These are phyloP conservation scores for Thoreauomyces humboldtii DNA, from an alignment of 192 early-diverging fungal species.

Conservation along the genomic window DNA sequence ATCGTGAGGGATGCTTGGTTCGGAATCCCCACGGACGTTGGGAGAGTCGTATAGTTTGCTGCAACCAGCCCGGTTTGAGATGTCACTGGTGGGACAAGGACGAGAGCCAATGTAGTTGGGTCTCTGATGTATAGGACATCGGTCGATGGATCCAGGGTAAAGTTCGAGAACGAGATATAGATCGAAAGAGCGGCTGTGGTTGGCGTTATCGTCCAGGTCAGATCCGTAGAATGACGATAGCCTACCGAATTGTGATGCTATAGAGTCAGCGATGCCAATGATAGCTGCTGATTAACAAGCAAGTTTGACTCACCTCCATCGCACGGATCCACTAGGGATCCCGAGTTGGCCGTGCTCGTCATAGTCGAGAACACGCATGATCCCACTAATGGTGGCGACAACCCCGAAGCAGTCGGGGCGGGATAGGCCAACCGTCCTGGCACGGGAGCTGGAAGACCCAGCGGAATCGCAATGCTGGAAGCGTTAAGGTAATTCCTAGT, in stretches of 20 bases:
- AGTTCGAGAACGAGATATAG: constrained; percentile 1
- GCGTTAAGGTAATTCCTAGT: constrained; percentile 3
- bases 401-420: too few relatives aligned
- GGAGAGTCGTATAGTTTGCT: constrained; percentile 7
- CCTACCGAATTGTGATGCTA: too few relatives aligned
- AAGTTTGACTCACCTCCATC: neutral
- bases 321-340: neutral
- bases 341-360: neutral
- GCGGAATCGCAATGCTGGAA: too few relatives aligned
- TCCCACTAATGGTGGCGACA: neutral
- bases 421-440: too few relatives aligned
- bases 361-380: neutral
- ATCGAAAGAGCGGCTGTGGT: neutral
- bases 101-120: neutral
- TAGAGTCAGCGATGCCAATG: too few relatives aligned
- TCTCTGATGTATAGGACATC: constrained; percentile 5
- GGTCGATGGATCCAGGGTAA: constrained; percentile 7
- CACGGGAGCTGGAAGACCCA: too few relatives aligned
- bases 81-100: neutral
- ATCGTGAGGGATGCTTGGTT: neutral
- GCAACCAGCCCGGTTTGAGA: constrained; percentile 2
- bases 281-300: too few relatives aligned
- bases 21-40: neutral
- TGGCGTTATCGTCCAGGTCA: constrained; percentile 1
- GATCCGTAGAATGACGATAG: neutral